A percentile compares a stretch with the other conserved stretches of the same genome.
These are phyloP conservation scores for Dichotomopilus funicola DNA, from an alignment of 2,329 filamentous ascomycete genomes.

Conservation along the genomic window DNA sequence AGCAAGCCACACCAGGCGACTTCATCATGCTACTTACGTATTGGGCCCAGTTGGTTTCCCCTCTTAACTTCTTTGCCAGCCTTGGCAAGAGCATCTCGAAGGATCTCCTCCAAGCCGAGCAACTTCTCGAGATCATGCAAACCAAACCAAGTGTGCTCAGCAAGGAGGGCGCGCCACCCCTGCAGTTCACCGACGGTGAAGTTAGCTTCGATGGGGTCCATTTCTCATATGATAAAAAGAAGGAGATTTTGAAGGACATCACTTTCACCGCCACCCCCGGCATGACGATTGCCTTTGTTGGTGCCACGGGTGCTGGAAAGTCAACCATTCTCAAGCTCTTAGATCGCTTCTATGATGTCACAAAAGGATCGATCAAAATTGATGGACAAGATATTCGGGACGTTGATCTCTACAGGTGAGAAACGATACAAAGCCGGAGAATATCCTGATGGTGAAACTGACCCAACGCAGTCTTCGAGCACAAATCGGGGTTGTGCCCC, in stretches of 20 bases:
- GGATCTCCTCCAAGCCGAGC: slow-evolving; percentile 52
- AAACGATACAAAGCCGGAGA: no score
- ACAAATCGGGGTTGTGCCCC: slow-evolving; percentile 51
- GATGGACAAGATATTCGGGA: slow-evolving; percentile 52
- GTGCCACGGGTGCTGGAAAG: slow-evolving; percentile 54
- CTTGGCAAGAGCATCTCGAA: slow-evolving; percentile 51
- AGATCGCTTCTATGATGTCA: slow-evolving; percentile 53
- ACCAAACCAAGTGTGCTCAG: slow-evolving; percentile 50
- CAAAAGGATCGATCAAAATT: slow-evolving; percentile 45
- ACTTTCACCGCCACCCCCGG: slow-evolving; percentile 45
- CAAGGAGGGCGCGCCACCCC: slow-evolving; percentile 42
- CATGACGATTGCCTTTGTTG: slow-evolving; percentile 53
- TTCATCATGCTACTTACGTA: slow-evolving; percentile 68
- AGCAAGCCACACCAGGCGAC: slow-evolving; percentile 54
- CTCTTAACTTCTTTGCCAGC: slow-evolving; percentile 61
- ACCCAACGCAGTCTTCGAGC: slow-evolving; percentile 40
- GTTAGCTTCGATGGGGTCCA: slow-evolving; percentile 49
- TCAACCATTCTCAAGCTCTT: slow-evolving; percentile 53
- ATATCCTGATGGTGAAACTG: not conserved
- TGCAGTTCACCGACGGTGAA: slow-evolving; percentile 46
- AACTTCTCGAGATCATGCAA: slow-evolving; percentile 51
- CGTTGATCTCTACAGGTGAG: slow-evolving; percentile 43
- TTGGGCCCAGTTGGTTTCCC: slow-evolving; percentile 65
- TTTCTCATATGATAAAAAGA: slow-evolving; percentile 56
- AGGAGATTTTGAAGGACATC: slow-evolving; percentile 49